Evolutionary conservation across 768 basidiomycete species (phyloP).

Genomic region (Tremella fuciformis): DNA sequence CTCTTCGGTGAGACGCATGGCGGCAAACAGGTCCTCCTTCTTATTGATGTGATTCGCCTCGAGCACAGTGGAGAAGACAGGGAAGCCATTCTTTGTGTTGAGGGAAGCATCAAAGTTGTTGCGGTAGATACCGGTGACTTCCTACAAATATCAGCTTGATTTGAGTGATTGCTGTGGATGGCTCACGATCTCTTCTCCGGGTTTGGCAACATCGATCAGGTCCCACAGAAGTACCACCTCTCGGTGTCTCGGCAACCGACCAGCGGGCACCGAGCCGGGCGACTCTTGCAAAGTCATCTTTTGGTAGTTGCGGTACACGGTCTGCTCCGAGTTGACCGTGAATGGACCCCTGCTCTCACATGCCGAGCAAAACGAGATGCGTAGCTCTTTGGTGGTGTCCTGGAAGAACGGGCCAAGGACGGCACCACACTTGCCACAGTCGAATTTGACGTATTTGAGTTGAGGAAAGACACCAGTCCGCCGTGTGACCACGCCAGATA

Average conservation of each 20-base stretch:
- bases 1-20: conserved; percentile 93
- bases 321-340: conserved; percentile 93
- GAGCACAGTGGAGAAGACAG: conserved; percentile 96
- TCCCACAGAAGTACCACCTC: conserved; percentile 98
- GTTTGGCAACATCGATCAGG: conserved; percentile 94
- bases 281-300: conserved; percentile 98
- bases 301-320: conserved; percentile 96
- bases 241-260: conserved; percentile 91
- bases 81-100: conserved; percentile 98
- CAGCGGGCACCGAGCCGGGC: conserved; percentile 94
- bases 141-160: conserved; percentile 57
- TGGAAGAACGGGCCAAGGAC: conserved; percentile 96
- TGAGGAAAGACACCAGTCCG: conserved; percentile 98
- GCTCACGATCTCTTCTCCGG: conserved; percentile 93
- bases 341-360: conserved; percentile 96
- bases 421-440: conserved; percentile 91
- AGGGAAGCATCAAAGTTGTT: conserved; percentile 99
- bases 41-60: conserved; percentile 99
- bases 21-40: conserved; percentile 98
- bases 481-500: conserved; percentile 92
- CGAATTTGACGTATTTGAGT: conserved; percentile 97
- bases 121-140: conserved; percentile 95
- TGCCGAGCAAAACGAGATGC: conserved; percentile 87
- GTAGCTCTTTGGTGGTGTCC: conserved; percentile 90
- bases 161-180: not conserved